phyloP scores from a whole-genome alignment of 352 stramenopile species.

The Phytopythium vexans region DNA sequence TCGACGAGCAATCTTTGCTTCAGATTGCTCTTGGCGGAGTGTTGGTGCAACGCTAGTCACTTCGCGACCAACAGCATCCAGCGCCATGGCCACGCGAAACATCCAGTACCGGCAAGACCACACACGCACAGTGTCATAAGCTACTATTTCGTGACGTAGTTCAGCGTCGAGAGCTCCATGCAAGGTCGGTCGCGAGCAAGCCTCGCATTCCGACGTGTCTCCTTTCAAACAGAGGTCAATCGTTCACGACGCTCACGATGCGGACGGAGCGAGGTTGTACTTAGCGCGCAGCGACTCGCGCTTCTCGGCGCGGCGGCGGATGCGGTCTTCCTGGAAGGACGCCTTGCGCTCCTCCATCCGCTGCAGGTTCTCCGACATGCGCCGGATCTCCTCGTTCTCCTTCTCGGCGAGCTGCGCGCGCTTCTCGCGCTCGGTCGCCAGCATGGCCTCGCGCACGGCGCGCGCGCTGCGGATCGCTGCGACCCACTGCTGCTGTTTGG shows the following conservation, averaged over 20 bases:
- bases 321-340: constrained; percentile 66
- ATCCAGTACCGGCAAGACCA: no score
- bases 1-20: no score
- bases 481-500: constrained; percentile 60
- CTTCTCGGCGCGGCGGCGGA: constrained; percentile 52
- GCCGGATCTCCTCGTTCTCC: constrained; percentile 60
- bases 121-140: no score
- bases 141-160: no score
- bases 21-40: no score
- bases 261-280: constrained; percentile 52
- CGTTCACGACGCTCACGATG: not conserved
- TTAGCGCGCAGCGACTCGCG: constrained; percentile 67
- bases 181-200: no score
- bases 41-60: no score
- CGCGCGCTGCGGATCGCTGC: constrained; percentile 49
- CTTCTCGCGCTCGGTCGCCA: constrained; percentile 46
- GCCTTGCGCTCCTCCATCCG: constrained; percentile 53
- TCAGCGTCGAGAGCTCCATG: no score
- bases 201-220: no score
- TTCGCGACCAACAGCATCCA: no score
- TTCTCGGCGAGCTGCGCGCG: constrained; percentile 49
- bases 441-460: constrained; percentile 34
- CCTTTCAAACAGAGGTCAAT: no score
- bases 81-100: no score
- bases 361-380: constrained; percentile 45